Evolutionary conservation across 805 yeast genomes (phyloP), one percentile per base, ranked within the genome.

Genomic region (Candida chilensis): DNA sequence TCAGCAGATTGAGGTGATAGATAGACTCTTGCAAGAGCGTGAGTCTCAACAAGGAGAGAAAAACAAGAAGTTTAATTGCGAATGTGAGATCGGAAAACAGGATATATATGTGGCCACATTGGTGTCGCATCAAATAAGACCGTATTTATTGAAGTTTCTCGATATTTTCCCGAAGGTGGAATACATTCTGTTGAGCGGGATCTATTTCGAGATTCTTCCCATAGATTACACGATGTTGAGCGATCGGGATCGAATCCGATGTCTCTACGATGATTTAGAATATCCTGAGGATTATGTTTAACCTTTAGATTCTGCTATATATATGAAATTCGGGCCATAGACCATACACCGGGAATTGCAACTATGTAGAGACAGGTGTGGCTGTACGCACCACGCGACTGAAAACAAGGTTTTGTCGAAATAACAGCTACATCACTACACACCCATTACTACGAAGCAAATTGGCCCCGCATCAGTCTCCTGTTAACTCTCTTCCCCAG

Each of bases 251-350:
- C 25, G 25, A 7, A 15, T 22, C 8, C 25, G 25, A 7, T n/a
- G 11, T 6, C 14, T 22, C 25, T 22, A 22, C 25, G 25, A 22
- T 22, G 25, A 22, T 6, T 22, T 22, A n/a, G 25, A 22, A 8
- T 22, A 22, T 15, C 25, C 25, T 7, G 6, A n/a, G 7, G 25
- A 22, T 7, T 22, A 22, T 15, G 11, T 19, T 11, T 19, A 11
- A 19, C n/a, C n/a, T n/a, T n/a, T n/a, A n/a, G n/a, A n/a, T n/a
- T n/a, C n/a, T n/a, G n/a, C n/a, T n/a, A n/a, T n/a, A n/a, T n/a
- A n/a, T n/a, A n/a, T n/a, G n/a, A n/a, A n/a, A n/a, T n/a, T n/a
- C n/a, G n/a, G n/a, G n/a, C n/a, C n/a, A n/a, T n/a, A n/a, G n/a
- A n/a, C n/a, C n/a, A n/a, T n/a, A n/a, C n/a, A n/a, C n/a, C n/a